Evolutionary conservation across 1,139 yeast species (phyloP).

Genomic region (Arxiozyma slooffiae): DNA sequence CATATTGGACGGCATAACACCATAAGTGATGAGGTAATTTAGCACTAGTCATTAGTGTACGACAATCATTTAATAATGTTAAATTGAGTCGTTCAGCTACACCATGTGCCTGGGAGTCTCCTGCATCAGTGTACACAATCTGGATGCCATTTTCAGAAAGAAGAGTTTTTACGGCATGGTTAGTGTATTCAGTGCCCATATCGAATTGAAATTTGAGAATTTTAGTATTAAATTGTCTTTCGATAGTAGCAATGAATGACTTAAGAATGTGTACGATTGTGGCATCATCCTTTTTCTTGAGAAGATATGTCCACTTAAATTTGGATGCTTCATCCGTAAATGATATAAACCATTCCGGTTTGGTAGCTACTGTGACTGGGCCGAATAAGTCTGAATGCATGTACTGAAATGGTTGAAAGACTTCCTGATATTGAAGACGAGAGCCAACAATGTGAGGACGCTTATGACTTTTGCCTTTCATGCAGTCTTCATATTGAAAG

Average conservation of each 20-base stretch:
- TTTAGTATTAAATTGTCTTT: constrained; percentile 3
- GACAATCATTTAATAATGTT: constrained; percentile 10
- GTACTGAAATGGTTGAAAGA: constrained; percentile 4
- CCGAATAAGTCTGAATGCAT: constrained; percentile 8
- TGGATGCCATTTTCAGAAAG: constrained; percentile 7
- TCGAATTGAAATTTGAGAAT: constrained; percentile 8
- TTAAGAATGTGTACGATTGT: not conserved
- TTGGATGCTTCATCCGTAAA: constrained; percentile 6
- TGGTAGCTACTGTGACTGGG: constrained; percentile 3
- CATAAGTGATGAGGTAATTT: constrained; percentile 5
- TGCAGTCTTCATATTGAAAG: constrained; percentile 6
- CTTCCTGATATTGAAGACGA: constrained; percentile 2
- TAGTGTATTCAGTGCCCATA: constrained; percentile 10
- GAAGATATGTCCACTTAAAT: constrained; percentile 6
- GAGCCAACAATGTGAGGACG: constrained; percentile 4
- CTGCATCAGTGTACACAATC: constrained; percentile 5
- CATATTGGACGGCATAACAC: constrained; percentile 10
- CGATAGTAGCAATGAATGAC: too few species aligned
- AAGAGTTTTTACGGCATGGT: not conserved
- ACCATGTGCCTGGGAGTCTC: constrained; percentile 9
- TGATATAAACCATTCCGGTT: constrained; percentile 5
- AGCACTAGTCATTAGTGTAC: constrained; percentile 4
- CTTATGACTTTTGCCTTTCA: constrained; percentile 2
- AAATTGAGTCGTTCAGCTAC: constrained; percentile 11
- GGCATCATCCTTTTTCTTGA: not conserved